These are phyloP conservation scores for Kodamaea ohmeri DNA, from an alignment of 1,139 yeast genomes.

Conservation along the genomic window DNA sequence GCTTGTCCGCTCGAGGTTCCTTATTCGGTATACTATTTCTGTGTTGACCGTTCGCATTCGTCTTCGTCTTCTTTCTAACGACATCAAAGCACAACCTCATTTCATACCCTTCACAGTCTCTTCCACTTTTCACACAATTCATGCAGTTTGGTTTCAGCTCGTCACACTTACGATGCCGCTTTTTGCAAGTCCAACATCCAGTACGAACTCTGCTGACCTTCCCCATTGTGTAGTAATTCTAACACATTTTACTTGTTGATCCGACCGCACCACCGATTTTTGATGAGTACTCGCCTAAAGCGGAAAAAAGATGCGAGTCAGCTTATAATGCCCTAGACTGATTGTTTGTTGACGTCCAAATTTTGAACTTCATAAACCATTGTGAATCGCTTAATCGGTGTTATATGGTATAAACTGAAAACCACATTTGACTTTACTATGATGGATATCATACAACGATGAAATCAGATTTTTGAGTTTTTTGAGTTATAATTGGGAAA, in stretches of 20 bases:
- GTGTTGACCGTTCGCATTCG: not conserved
- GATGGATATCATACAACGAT: too few species aligned
- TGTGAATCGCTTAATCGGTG: too few species aligned
- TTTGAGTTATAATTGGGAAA: too few species aligned
- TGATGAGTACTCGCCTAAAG: too few species aligned
- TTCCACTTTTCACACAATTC: slow-evolving; percentile 46
- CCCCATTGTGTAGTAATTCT: slow-evolving; percentile 20
- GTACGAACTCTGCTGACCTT: slow-evolving; percentile 49
- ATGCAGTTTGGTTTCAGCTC: slow-evolving; percentile 53
- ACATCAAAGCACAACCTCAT: slow-evolving; percentile 46
- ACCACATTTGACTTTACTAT: too few species aligned
- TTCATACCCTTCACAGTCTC: slow-evolving; percentile 50
- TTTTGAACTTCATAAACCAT: too few species aligned
- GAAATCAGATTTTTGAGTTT: too few species aligned
- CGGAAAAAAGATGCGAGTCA: too few species aligned
- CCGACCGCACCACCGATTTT: too few species aligned
- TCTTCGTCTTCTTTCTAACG: slow-evolving; percentile 28
- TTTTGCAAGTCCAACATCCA: slow-evolving; percentile 51
- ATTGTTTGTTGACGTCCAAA: too few species aligned
- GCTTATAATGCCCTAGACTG: too few species aligned
- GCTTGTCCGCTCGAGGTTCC: not conserved
- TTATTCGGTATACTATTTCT: not conserved
- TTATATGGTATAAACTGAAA: too few species aligned
- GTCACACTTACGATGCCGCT: slow-evolving; percentile 53
- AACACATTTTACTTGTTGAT: not conserved